Percentiles rank a stretch among this genome's conserved stretches.
Evolutionary conservation across 306 rosid genomes (phyloP).

Genomic region (Calophaca sinica): DNA sequence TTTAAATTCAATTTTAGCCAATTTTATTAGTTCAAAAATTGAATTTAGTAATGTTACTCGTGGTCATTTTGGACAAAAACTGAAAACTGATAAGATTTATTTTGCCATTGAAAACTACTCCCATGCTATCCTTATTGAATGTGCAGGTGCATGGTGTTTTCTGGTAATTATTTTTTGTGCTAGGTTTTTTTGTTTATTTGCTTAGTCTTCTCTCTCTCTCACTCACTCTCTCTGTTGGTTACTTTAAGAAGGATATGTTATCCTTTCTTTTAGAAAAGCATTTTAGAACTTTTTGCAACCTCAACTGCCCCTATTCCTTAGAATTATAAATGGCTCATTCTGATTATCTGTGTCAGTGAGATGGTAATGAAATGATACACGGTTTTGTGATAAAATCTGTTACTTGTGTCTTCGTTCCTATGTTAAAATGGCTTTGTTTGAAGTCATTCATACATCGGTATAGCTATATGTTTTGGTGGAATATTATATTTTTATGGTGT

Average conservation of each 20-base stretch:
- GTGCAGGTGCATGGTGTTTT: conserved; percentile 20
- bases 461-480: conserved; percentile 17
- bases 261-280: background rate
- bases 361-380: background rate
- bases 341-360: conserved; percentile 16
- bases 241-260: conserved; percentile 1
- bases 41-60: conserved; percentile 2
- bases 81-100: background rate
- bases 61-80: conserved; percentile 12
- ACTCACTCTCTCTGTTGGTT: background rate
- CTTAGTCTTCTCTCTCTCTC: conserved; percentile 7
- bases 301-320: background rate
- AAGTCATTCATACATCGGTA: conserved; percentile 14
- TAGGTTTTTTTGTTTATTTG: conserved; percentile 5
- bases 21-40: conserved; percentile 32
- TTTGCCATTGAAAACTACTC: conserved; percentile 3
- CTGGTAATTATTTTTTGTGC: conserved; percentile 11
- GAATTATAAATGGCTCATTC: background rate
- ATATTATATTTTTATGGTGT: conserved; percentile 24
- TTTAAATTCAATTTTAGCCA: conserved; percentile 4
- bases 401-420: conserved; percentile 4
- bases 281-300: conserved; percentile 16
- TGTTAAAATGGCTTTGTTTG: background rate
- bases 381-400: conserved; percentile 16
- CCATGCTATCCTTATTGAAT: background rate